phyloP scores from a whole-genome alignment of 768 basidiomycete species.

The Pulveroboletus sp. region DNA sequence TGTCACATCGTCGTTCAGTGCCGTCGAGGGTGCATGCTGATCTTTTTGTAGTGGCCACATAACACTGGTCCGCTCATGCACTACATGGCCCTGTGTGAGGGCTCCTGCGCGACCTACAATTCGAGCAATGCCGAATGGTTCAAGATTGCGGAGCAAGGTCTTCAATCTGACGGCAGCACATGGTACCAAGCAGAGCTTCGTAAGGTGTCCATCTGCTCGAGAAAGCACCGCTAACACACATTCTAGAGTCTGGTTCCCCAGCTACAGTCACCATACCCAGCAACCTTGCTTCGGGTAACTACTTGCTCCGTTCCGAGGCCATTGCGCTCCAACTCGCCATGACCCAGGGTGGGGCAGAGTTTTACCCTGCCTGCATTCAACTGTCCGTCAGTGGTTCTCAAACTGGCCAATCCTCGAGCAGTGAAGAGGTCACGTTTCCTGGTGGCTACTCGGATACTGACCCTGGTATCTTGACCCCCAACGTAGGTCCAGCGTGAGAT shows the following conservation, averaged over 20 bases:
- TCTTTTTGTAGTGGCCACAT: conserved; percentile 41
- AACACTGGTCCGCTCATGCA: conserved; percentile 64
- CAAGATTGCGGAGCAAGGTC: conserved; percentile 60
- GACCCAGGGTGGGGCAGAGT: conserved; percentile 47
- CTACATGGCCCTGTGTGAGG: conserved; percentile 63
- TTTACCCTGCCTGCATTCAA: conserved; percentile 28
- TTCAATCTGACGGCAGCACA: conserved; percentile 25
- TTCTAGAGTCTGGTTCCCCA: conserved; percentile 35
- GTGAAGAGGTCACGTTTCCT: conserved; percentile 51
- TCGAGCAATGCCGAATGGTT: conserved; percentile 59
- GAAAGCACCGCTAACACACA: neutral
- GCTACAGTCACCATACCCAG: conserved; percentile 40
- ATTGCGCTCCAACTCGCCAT: conserved; percentile 67
- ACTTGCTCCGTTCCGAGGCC: conserved; percentile 72
- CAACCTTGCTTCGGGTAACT: conserved; percentile 60
- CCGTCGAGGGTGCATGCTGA: neutral
- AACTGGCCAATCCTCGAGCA: conserved; percentile 16
- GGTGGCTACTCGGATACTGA: conserved; percentile 67
- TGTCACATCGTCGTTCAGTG: neutral
- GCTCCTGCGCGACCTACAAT: conserved; percentile 53
- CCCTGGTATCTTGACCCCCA: conserved; percentile 57
- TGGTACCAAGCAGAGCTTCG: conserved; percentile 52
- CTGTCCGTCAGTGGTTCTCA: conserved; percentile 26
- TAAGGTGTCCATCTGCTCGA: conserved; percentile 22
- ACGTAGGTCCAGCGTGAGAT: conserved; percentile 26